These are phyloP conservation scores for Teunomyces stri DNA, from an alignment of 805 yeast genomes.

Conservation along the genomic window DNA sequence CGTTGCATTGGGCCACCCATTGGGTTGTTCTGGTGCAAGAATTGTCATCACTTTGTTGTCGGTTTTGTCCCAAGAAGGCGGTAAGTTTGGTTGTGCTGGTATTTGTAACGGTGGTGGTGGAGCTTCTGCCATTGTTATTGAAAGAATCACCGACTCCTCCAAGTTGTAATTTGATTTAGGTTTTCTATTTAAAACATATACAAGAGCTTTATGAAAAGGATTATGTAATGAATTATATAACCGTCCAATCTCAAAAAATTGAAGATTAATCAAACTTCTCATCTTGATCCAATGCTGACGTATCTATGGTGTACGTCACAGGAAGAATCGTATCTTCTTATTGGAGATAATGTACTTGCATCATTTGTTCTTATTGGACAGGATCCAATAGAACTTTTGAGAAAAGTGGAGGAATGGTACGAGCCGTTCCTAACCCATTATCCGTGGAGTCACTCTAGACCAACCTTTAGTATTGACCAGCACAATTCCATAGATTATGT, in stretches of 20 bases:
- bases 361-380: neutral
- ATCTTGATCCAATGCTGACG: neutral
- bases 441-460: slow-evolving; percentile 18
- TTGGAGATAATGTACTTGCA: neutral
- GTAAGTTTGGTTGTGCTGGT: slow-evolving; percentile 88
- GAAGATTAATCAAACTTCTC: neutral
- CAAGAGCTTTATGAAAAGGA: neutral
- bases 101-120: slow-evolving; percentile 99
- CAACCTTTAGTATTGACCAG: slow-evolving; percentile 1
- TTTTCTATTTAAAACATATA: neutral
- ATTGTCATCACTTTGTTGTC: slow-evolving; percentile 81
- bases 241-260: neutral
- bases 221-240: neutral
- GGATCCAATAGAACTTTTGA: neutral
- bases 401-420: slow-evolving; percentile 9
- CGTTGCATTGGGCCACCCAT: slow-evolving; percentile 91
- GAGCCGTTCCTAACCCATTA: slow-evolving; percentile 18
- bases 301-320: slow-evolving; percentile 2
- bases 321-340: neutral
- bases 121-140: slow-evolving; percentile 89
- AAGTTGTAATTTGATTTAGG: slow-evolving; percentile 27
- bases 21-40: slow-evolving; percentile 96
- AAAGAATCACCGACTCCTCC: slow-evolving; percentile 46
- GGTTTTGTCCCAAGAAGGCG: slow-evolving; percentile 76
- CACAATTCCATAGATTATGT: slow-evolving; percentile 20